phyloP scores from a whole-genome alignment of 768 basidiomycete species.

The Amanita fuliginea region DNA sequence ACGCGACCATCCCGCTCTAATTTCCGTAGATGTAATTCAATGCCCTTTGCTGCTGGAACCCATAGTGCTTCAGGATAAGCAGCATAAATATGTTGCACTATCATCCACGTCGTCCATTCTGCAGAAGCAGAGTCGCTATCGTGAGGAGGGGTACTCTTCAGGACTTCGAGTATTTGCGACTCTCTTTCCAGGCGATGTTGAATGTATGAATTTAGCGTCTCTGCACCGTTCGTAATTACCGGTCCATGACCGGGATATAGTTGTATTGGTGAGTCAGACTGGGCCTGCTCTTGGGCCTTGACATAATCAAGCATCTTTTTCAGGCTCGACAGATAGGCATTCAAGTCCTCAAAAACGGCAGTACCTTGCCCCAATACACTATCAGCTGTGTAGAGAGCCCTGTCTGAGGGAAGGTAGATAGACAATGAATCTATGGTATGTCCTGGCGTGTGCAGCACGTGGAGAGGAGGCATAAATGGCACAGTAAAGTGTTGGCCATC shows the following conservation, averaged over 20 bases:
- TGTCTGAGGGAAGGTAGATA: constrained; percentile 57
- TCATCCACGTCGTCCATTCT: constrained; percentile 51
- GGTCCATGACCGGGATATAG: constrained; percentile 93
- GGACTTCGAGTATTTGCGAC: constrained; percentile 51
- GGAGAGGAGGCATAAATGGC: constrained; percentile 36
- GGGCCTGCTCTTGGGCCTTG: constrained; percentile 8
- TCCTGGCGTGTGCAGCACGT: constrained; percentile 78
- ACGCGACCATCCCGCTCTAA: constrained; percentile 56
- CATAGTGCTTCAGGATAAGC: constrained; percentile 61
- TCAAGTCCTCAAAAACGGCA: constrained; percentile 79
- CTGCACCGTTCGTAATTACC: constrained; percentile 50
- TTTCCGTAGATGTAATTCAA: constrained; percentile 67
- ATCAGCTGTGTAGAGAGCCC: constrained; percentile 81
- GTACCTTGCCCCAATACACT: constrained; percentile 87
- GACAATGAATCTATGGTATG: constrained; percentile 84
- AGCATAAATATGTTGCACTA: constrained; percentile 60
- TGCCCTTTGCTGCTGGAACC: constrained; percentile 58
- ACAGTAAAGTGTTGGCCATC: constrained; percentile 33
- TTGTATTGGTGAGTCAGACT: constrained; percentile 12
- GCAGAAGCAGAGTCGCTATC: constrained; percentile 3
- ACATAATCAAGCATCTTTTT: constrained; percentile 41
- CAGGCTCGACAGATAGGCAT: constrained; percentile 56
- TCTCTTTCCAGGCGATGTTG: constrained; percentile 76
- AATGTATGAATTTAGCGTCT: constrained; percentile 62
- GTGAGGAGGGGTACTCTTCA: constrained; percentile 25